Percentiles rank a stretch among this genome's conserved stretches.
Evolutionary conservation across 148 eudicot species (phyloP).

Genomic region (Pharnaceum exiguum): DNA sequence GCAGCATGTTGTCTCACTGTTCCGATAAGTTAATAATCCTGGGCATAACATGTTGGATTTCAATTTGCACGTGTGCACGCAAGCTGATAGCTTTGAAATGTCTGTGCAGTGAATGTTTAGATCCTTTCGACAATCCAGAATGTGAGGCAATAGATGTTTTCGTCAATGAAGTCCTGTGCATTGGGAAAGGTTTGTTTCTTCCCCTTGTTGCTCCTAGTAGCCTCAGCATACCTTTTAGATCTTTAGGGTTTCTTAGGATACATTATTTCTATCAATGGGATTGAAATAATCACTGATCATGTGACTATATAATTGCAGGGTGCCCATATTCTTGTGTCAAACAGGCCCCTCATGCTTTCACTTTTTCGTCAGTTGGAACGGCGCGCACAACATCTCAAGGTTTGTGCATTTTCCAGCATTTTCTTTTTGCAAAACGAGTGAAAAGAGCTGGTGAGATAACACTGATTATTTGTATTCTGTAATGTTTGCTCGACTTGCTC

Average conservation of each 20-base stretch:
- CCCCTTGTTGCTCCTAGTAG: neutral
- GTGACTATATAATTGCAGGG: slow-evolving; percentile 37
- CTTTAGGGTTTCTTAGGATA: neutral
- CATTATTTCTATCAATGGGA: no score
- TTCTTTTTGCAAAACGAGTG: neutral
- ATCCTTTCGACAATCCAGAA: slow-evolving; percentile 91
- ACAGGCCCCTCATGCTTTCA: slow-evolving; percentile 78
- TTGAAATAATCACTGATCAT: slow-evolving; percentile 7
- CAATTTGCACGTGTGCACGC: no score
- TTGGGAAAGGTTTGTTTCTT: slow-evolving; percentile 61
- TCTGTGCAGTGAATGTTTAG: slow-evolving; percentile 71
- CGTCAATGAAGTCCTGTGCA: slow-evolving; percentile 74
- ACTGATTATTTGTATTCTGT: no score
- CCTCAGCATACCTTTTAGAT: neutral
- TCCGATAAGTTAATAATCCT: no score
- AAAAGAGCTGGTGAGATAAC: neutral
- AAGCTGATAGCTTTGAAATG: neutral
- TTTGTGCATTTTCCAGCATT: slow-evolving; percentile 16
- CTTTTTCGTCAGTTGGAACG: slow-evolving; percentile 61
- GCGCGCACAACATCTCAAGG: slow-evolving; percentile 85
- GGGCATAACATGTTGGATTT: no score
- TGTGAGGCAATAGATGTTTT: slow-evolving; percentile 86
- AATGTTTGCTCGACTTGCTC: no score
- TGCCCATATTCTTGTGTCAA: slow-evolving; percentile 92
- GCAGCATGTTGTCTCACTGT: no score